Evolutionary conservation across 306 rosid species (phyloP), one percentile per base, ranked within the genome.

Genomic region (Arachis hypogaea): DNA sequence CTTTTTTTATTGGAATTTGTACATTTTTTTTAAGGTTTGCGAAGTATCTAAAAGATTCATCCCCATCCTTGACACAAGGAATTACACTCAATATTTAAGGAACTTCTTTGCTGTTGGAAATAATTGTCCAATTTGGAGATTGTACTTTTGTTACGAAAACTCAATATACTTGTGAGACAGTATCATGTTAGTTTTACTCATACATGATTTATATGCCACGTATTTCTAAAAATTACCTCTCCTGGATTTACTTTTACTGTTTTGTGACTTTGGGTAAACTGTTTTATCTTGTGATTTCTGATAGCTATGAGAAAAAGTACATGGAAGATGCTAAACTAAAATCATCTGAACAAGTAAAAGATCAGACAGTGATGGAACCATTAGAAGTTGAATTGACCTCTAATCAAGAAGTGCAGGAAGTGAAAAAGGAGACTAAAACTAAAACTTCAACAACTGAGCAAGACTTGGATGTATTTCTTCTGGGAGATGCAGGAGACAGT

Each of bases 401-500:
- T 64, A 80, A 72, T 66, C 79, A 76, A 59, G 80, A 77, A 67
- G 80, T 66, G 16, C 81, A 69, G 67, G 83, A 85, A 80, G 80
- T 33, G 30, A 73, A 77, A 40, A 77, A 69, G 64, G 76, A 72
- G 45, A 71, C 59, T 69, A 82, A 69, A 68, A 44, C 81, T 59
- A 54, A 86, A 74, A 76, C 69, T 57, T 70, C 87, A 65, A 51
- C 83, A 45, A 73, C 77, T n/a, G 91, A 85, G 55, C 82, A 82
- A 71, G 95, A 91, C 77, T 82, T 87, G 82, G 92, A 91, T 84
- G 78, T 11, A 55, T 88, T 87, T 79, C 95, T 88, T 69, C 76
- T 87, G 62, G 91, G 92, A 59, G 91, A 86, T 64, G 68, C 10
- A 49, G 87, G 74, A 78, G 81, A 84, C 74, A 81, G 82, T 55